Evolutionary conservation across 352 stramenopile species (phyloP), one percentile per base, ranked within the genome.

Genomic region (Pythium inflatum): DNA sequence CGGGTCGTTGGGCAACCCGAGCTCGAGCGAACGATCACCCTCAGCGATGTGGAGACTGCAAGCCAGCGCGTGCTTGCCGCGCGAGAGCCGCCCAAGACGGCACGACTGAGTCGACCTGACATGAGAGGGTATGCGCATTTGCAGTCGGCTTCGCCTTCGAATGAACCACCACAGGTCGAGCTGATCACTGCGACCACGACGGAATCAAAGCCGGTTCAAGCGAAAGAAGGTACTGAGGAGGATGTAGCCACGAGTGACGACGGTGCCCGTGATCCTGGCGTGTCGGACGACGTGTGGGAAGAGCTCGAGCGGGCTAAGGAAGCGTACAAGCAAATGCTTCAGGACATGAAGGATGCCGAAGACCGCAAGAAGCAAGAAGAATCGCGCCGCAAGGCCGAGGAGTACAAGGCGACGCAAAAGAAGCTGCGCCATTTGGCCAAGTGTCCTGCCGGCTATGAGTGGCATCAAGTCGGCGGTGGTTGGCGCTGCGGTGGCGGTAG

Each of bases 401-500:
- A 20, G 18, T 57, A 70, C 54, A 28, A 55, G 31, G 65, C 67
- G 9, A 50, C 71, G 16, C 85, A 93, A 66, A 74, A 89, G 57
- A 86, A 86, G 41, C 78, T 96, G 12, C 84, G 80, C 28, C 76
- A 59, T 0, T 67, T 97, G 18, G 80, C 78, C 56, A 78, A 79
- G 24, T 97, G 91, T 30, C 85, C 84, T 4, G 67, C 64, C 12
- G 89, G 88, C 0, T 97, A 73, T 34, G 62, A 80, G 4, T 97
- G 91, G 89, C 73, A 74, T 27, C 80, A 91, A 30, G 59, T 70
- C 6, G 78, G 78, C 4, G 55, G 57, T 12, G 88, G 88, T 6
- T 97, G 88, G 89, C 82, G 91, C 6, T 97, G 91, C 49, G 74
- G 43, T n/a, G 91, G 78, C 28, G 91, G 91, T 13, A 82, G 71